phyloP scores from a whole-genome alignment of 2,329 filamentous ascomycete species.

The Phyllosticta capitalensis region DNA sequence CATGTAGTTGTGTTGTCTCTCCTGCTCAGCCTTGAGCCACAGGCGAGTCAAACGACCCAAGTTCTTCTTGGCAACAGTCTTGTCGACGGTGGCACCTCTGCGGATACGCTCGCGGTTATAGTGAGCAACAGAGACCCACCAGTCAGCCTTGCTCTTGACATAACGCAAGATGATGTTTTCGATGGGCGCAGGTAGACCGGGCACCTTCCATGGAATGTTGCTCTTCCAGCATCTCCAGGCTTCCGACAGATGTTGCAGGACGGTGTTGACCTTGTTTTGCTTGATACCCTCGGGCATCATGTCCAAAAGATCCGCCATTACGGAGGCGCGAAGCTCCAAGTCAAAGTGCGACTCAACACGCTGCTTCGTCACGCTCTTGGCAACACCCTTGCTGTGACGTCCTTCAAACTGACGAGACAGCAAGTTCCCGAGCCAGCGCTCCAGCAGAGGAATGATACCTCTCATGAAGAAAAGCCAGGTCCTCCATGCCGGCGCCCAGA shows the following conservation, averaged over 20 bases:
- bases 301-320: slow-evolving; percentile 98
- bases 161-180: slow-evolving; percentile 98
- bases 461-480: slow-evolving; percentile 99
- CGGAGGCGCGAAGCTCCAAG: slow-evolving; percentile 88
- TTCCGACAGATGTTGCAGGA: slow-evolving; percentile 92
- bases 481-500: slow-evolving; percentile 97
- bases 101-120: slow-evolving; percentile 98
- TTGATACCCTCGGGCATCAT: slow-evolving; percentile 99
- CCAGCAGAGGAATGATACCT: slow-evolving; percentile 90
- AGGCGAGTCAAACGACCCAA: slow-evolving; percentile 85
- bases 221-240: slow-evolving; percentile 99
- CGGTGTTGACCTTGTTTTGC: slow-evolving; percentile 98
- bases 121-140: slow-evolving; percentile 99
- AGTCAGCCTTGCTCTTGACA: slow-evolving; percentile 98
- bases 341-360: slow-evolving; percentile 98
- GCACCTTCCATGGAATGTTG: slow-evolving; percentile 99
- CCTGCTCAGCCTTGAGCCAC: slow-evolving; percentile 97
- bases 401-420: slow-evolving; percentile 97
- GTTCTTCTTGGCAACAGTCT: slow-evolving; percentile 99
- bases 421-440: slow-evolving; percentile 94
- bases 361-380: slow-evolving; percentile 98
- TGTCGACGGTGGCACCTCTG: slow-evolving; percentile 92
- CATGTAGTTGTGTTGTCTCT: slow-evolving; percentile 98
- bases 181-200: slow-evolving; percentile 88
- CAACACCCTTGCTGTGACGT: slow-evolving; percentile 95